phyloP scores from a whole-genome alignment of 1,139 yeast species.

The Nadsonia starkeyi-henricii region DNA sequence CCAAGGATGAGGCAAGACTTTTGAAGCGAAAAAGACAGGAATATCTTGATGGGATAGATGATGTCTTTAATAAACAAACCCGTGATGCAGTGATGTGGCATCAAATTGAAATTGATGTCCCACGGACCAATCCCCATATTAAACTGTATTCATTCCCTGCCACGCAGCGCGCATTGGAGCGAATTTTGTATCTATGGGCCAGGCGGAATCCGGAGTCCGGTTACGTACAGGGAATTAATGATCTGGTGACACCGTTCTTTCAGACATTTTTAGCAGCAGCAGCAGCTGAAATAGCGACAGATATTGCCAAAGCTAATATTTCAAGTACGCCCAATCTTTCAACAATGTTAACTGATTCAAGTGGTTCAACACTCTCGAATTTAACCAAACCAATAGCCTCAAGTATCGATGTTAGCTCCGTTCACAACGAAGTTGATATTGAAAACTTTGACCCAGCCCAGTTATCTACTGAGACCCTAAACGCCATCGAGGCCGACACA shows the following conservation, averaged over 20 bases:
- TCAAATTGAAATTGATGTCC: slow-evolving; percentile 90
- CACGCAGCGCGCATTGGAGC: slow-evolving; percentile 66
- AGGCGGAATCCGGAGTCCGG: slow-evolving; percentile 97
- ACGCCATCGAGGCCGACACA: slow-evolving; percentile 78
- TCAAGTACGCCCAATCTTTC: too few relatives aligned
- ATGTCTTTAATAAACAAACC: slow-evolving; percentile 43
- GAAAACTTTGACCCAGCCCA: slow-evolving; percentile 47
- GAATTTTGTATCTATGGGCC: slow-evolving; percentile 86
- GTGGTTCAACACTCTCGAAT: too few relatives aligned
- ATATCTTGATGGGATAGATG: slow-evolving; percentile 56
- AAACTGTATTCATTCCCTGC: slow-evolving; percentile 53
- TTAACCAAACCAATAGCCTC: too few relatives aligned
- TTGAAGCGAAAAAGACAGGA: slow-evolving; percentile 74
- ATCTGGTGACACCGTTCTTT: slow-evolving; percentile 83
- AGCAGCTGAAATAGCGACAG: neutral
- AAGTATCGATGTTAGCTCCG: too few relatives aligned
- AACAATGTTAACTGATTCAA: too few relatives aligned
- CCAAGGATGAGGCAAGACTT: slow-evolving; percentile 16
- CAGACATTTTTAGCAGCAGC: slow-evolving; percentile 50
- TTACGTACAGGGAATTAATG: slow-evolving; percentile 97
- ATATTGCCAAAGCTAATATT: neutral
- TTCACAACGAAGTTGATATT: slow-evolving; percentile 40
- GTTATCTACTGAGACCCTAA: slow-evolving; percentile 41
- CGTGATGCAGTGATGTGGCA: slow-evolving; percentile 82
- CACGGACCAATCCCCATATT: slow-evolving; percentile 82